phyloP scores from a whole-genome alignment of 345 rosid genomes.

The Linum usitatissimum region DNA sequence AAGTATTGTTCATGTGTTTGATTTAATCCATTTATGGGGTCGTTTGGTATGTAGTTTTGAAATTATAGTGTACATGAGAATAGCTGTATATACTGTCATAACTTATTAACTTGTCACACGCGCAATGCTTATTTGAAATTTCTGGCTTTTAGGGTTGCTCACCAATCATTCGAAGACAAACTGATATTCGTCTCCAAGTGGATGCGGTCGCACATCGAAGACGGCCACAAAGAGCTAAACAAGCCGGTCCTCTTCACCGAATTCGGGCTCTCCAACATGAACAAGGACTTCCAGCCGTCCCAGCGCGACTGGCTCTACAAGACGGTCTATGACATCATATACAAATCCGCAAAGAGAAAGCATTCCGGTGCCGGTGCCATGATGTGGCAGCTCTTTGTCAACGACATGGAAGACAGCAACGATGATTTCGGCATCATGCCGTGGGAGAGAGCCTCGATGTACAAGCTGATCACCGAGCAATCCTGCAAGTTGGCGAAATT shows the following conservation, averaged over 20 bases:
- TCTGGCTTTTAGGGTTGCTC: constrained; percentile 43
- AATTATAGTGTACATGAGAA: too few species aligned
- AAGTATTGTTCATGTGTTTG: constrained; percentile 13
- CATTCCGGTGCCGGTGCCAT: constrained; percentile 80
- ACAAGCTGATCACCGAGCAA: constrained; percentile 42
- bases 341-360: constrained; percentile 57
- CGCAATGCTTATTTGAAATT: neutral
- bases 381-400: constrained; percentile 65
- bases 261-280: constrained; percentile 67
- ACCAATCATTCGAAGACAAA: constrained; percentile 52
- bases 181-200: constrained; percentile 58
- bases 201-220: constrained; percentile 84
- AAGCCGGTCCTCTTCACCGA: constrained; percentile 85
- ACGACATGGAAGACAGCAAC: constrained; percentile 75
- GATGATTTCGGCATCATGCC: constrained; percentile 84
- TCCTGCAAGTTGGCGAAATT: constrained; percentile 63
- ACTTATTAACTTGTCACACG: neutral
- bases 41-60: too few species aligned
- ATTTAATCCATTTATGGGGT: too few species aligned
- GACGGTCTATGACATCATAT: constrained; percentile 42
- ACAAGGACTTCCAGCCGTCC: constrained; percentile 49
- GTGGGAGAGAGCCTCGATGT: constrained; percentile 53
- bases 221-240: constrained; percentile 62
- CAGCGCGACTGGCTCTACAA: constrained; percentile 51
- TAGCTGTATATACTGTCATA: too few species aligned